These are phyloP conservation scores for Blastomyces gilchristii DNA, from an alignment of 2,329 filamentous ascomycete genomes.

Conservation along the genomic window DNA sequence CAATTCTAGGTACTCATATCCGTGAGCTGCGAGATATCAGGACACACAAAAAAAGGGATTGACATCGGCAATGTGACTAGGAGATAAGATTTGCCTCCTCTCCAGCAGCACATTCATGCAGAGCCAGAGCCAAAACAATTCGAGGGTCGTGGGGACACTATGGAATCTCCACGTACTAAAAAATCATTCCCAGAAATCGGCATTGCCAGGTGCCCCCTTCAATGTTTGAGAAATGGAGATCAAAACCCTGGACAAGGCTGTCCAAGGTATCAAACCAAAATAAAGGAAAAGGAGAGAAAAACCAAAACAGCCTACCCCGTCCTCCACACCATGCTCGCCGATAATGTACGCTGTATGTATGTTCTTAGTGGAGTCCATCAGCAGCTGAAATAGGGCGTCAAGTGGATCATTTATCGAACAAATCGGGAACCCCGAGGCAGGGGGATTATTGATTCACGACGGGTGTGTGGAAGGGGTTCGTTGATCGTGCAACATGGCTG, in stretches of 20 bases:
- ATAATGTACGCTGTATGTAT: background rate
- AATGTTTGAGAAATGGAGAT: background rate
- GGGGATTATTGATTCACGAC: background rate
- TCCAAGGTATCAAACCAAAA: background rate
- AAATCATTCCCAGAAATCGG: background rate
- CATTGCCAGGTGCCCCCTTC: background rate
- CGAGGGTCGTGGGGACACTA: background rate
- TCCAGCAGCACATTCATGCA: background rate
- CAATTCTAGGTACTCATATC: background rate
- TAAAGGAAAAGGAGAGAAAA: background rate
- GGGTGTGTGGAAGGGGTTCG: background rate
- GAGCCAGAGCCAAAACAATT: background rate
- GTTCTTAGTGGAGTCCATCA: background rate
- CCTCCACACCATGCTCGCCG: background rate
- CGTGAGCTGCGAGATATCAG: background rate
- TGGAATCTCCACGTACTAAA: background rate
- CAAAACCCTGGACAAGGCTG: background rate
- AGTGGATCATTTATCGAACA: background rate
- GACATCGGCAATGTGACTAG: background rate
- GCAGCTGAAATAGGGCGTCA: background rate
- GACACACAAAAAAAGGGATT: background rate
- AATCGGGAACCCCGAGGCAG: background rate
- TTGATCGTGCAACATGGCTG: conserved; percentile 4
- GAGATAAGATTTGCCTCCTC: background rate
- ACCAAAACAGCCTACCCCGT: too few species aligned